Base-by-base conservation (phyloP, 768 basidiomycete species). In the Lactarius evosmus region DNA sequence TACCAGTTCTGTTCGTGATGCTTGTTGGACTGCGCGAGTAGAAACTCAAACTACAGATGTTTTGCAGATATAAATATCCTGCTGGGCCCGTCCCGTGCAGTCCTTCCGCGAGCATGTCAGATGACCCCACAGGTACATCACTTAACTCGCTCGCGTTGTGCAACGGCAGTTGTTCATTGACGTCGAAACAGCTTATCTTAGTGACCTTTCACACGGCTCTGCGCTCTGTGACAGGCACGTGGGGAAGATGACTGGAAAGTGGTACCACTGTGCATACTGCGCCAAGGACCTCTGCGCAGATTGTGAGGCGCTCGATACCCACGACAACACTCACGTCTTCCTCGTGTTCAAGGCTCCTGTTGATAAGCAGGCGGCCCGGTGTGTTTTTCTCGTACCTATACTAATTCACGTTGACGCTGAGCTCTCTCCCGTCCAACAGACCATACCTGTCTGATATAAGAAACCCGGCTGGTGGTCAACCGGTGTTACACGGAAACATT, bases 201-300 rank as follows among this genome's bases (percentile, higher is more conserved):
- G 74, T 17, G 72, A 76, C 36, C 78, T 95, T 17, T 69, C 78
- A 49, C 92, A 95, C 72, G 70, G 76, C 3, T 76, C 81, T 22
- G 90, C 93, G 8, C 74, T 93, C 7, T 98, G 95, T 69, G 95
- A 97, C 75, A 83, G 87, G 51, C 95, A 95, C 73, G 84, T 93
- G 79, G 82, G 81, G 30, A 82, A 80, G 56, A 95, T 97, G 59
- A 75, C 79, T n/a, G 95, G 95, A 17, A 83, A 85, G 68, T 98
- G 95, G 95, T 90, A 87, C 75, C 84, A 89, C 69, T 98, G 95
- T 70, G 93, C 85, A 4, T 92, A 93, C 71, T 97, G 95, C 71
- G 80, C 82, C 6, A 86, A 83, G 68, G 95, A 98, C 72, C 77
- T 96, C 19, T 97, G 95, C 75, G 85, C 85, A 44, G 81, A 81